phyloP scores from a whole-genome alignment of 2,329 filamentous ascomycete species.

The Dothistroma pini region DNA sequence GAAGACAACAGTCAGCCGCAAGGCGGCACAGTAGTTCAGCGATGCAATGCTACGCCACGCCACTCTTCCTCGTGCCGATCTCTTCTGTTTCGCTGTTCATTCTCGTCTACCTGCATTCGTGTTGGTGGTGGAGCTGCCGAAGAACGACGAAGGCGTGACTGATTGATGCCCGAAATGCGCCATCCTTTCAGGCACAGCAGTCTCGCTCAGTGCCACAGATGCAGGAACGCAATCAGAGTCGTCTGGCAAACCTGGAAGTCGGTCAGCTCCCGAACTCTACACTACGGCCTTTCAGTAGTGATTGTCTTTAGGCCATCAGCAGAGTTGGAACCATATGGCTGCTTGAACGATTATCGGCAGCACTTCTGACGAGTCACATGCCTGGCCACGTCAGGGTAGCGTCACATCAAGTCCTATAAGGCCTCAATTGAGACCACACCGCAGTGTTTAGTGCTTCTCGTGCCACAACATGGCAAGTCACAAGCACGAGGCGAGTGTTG shows the following conservation, averaged over 20 bases:
- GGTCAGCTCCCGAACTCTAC: neutral
- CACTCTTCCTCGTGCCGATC: neutral
- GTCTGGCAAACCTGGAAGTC: neutral
- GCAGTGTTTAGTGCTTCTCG: neutral
- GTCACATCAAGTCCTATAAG: neutral
- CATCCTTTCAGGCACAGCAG: neutral
- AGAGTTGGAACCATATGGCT: neutral
- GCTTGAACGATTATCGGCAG: neutral
- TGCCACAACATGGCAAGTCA: neutral
- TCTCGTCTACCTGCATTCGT: neutral
- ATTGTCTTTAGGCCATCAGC: neutral
- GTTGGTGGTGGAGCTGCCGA: neutral
- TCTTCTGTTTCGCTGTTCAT: neutral
- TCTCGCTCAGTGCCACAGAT: neutral
- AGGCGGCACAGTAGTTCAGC: neutral
- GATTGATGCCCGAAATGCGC: neutral
- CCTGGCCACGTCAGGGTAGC: neutral
- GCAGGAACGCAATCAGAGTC: neutral
- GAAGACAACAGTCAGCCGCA: neutral
- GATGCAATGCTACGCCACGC: neutral
- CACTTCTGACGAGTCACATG: neutral
- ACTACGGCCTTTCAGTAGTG: neutral
- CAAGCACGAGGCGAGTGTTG: neutral
- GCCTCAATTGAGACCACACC: neutral
- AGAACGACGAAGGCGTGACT: neutral